Evolutionary conservation across 495 filamentous ascomycete genomes (phyloP), one percentile per base, ranked within the genome.

Genomic region (Opeltia flavorubescens): DNA sequence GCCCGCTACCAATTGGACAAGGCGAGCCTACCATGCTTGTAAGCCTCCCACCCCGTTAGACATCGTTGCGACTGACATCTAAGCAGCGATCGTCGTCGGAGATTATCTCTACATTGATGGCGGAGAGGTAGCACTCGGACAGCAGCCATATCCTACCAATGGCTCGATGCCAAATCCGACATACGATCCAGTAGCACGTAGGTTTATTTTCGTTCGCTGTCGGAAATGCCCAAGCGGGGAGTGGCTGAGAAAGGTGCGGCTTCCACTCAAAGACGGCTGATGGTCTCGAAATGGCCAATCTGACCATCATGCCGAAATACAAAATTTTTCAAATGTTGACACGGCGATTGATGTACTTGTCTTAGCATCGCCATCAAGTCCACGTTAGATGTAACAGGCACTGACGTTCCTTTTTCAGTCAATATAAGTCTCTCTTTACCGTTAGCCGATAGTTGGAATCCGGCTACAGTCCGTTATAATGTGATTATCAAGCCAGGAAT

Each of bases 11-110:
- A 44, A 50, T 36, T 50, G 47, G 47, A 44, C 40, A 1, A 23
- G 47, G 18, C 47, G 47, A 27, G 47, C 40, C 7, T 50, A 31
- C 15, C 47, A 50, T 44, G 20, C 47, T 23, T 50, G 47, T 50
- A 26, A 50, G 47, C 26, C 27, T 4, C 27, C 29, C 6, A 31
- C 13, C 29, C 13, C 29, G 13, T 6, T 31, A 6, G 6, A 31
- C 6, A 6, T 31, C 6, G 6, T 31, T 13, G 13, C 29, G 6
- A 31, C 29, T 31, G 6, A 31, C 29, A 6, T 6, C 13, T 6
- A 7, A 8, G n/a, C 17, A 40, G 36, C 36, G 6, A 23, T 40
- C 17, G 36, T 40, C 7, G 20, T 23, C 17, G 41, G 41, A 7
- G 41, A 44, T 23, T 44, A 44, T 44, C 7, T 44, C 23, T 44